A percentile compares a stretch with the other conserved stretches of the same genome.
Conservation (phyloP, 2,329 filamentous ascomycete species). For the Scedosporium apiospermum region DNA sequence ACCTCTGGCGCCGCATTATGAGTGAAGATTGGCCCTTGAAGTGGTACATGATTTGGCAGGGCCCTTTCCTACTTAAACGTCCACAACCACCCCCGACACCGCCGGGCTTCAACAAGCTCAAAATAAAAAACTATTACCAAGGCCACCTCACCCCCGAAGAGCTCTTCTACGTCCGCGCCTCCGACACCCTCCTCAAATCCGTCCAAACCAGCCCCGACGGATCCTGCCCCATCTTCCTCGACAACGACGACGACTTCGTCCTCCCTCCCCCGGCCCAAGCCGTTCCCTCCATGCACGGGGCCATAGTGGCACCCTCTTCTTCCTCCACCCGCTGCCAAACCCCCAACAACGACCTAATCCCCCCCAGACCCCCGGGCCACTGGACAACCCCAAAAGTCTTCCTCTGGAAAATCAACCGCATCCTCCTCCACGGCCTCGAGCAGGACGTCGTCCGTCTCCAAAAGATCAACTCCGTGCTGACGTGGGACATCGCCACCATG, state of each 20-base stretch:
- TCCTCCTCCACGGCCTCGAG: slow-evolving; percentile 36
- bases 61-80: slow-evolving; percentile 34
- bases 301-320: neutral
- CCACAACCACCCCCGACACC: slow-evolving; percentile 24
- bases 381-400: slow-evolving; percentile 32
- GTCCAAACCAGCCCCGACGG: slow-evolving; percentile 17
- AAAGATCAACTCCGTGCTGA: slow-evolving; percentile 35
- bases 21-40: slow-evolving; percentile 41
- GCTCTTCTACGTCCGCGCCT: slow-evolving; percentile 26
- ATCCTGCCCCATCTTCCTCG: neutral
- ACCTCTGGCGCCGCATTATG: slow-evolving; percentile 38
- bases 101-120: slow-evolving; percentile 28
- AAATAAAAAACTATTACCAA: slow-evolving; percentile 38
- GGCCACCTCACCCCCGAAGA: slow-evolving; percentile 38
- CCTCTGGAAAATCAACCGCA: slow-evolving; percentile 28
- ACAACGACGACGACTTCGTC: slow-evolving; percentile 19
- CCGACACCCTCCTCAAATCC: slow-evolving; percentile 23
- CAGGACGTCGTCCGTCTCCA: slow-evolving; percentile 38
- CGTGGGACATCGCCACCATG: slow-evolving; percentile 36
- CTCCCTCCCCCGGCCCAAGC: slow-evolving; percentile 21
- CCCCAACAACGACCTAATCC: slow-evolving; percentile 16
- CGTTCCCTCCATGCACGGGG: slow-evolving; percentile 6
- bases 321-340: slow-evolving; percentile 3
- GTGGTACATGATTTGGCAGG: slow-evolving; percentile 36
- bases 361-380: slow-evolving; percentile 22